A percentile compares a stretch with the other conserved stretches of the same genome.
Evolutionary conservation across 164 flowering plant species (phyloP).

Genomic region (Vitis amurensis): DNA sequence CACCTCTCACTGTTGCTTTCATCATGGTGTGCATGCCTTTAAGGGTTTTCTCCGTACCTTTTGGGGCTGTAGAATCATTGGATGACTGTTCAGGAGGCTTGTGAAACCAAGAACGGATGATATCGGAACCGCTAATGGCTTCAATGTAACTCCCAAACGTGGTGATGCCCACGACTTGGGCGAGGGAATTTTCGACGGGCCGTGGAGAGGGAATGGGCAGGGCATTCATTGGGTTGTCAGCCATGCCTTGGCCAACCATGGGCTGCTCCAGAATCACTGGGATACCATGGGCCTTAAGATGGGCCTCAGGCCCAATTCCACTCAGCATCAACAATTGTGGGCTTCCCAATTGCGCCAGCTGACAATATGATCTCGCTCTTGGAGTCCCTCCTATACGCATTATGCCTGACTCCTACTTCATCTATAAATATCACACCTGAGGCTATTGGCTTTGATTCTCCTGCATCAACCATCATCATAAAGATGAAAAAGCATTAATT

Average conservation of each 20-base stretch:
- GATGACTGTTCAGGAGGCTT: conserved; percentile 19
- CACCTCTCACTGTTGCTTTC: conserved; percentile 31
- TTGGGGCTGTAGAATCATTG: conserved; percentile 17
- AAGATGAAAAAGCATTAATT: too few relatives aligned
- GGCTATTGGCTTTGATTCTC: conserved; percentile 43
- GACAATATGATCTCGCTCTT: conserved; percentile 62
- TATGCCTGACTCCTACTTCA: conserved; percentile 44
- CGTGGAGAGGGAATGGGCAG: conserved; percentile 60
- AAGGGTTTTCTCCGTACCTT: conserved; percentile 32
- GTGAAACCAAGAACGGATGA: conserved; percentile 11
- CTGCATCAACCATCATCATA: conserved; percentile 15
- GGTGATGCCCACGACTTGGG: conserved; percentile 80
- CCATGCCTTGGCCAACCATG: conserved; percentile 71
- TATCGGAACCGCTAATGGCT: conserved; percentile 55
- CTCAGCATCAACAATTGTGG: conserved; percentile 84
- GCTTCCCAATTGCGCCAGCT: conserved; percentile 82
- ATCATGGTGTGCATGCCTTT: conserved; percentile 19
- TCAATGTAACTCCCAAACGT: conserved; percentile 65
- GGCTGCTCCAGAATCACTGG: conserved; percentile 53
- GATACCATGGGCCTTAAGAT: conserved; percentile 50
- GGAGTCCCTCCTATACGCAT: conserved; percentile 37
- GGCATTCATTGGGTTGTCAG: conserved; percentile 88
- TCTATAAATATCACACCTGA: conserved; percentile 45
- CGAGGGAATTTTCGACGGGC: conserved; percentile 73
- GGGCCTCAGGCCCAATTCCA: conserved; percentile 60